phyloP scores from a whole-genome alignment of 2,329 filamentous ascomycete species.

The Neopestalotiopsis sp. region DNA sequence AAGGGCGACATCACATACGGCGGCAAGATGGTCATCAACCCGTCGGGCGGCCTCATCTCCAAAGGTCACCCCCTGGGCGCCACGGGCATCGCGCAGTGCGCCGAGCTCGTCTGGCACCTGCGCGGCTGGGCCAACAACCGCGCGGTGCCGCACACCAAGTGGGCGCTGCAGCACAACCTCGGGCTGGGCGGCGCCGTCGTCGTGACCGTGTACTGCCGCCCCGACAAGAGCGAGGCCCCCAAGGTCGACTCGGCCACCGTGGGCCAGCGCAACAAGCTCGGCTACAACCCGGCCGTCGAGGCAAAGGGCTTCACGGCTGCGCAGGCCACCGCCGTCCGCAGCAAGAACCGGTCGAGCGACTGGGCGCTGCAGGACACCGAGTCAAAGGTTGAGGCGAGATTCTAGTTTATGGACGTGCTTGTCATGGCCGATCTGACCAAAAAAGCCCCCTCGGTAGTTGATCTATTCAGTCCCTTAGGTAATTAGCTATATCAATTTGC shows the following conservation, averaged over 20 bases:
- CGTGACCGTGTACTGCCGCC: constrained; percentile 85
- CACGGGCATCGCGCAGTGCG: constrained; percentile 93
- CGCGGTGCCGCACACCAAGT: constrained; percentile 68
- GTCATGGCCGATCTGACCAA: too few relatives aligned
- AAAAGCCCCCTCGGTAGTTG: too few relatives aligned
- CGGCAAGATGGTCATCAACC: constrained; percentile 83
- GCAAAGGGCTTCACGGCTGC: constrained; percentile 85
- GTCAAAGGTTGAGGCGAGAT: constrained; percentile 75
- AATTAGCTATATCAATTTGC: too few relatives aligned
- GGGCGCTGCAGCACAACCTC: constrained; percentile 89
- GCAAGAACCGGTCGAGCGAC: constrained; percentile 66
- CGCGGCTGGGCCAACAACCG: constrained; percentile 96
- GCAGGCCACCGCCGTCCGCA: constrained; percentile 75
- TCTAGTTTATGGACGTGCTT: constrained; percentile 44
- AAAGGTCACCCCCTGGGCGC: constrained; percentile 96
- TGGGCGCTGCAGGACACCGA: constrained; percentile 82
- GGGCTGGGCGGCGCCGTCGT: constrained; percentile 91
- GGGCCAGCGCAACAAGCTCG: constrained; percentile 70
- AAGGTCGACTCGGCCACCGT: constrained; percentile 68
- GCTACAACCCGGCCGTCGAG: constrained; percentile 90
- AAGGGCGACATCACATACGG: constrained; percentile 91
- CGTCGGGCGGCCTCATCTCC: constrained; percentile 91
- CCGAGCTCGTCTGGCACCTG: constrained; percentile 94
- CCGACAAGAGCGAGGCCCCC: constrained; percentile 72
- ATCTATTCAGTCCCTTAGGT: too few relatives aligned